Base-by-base conservation (phyloP, 306 rosid genomes). In the Abrus precatorius region DNA sequence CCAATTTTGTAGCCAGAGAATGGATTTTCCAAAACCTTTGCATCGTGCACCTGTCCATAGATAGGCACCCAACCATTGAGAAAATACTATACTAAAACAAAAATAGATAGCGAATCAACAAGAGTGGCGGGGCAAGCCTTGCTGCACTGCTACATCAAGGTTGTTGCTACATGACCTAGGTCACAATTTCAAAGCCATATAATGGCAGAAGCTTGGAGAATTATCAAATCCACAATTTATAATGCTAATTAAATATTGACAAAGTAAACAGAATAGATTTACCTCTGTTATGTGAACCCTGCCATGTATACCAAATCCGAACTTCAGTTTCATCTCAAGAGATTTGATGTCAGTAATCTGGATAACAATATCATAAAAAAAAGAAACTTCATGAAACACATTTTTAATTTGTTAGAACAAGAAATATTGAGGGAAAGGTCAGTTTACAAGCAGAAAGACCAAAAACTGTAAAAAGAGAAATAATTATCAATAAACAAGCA, bases 261-360 rank as follows among this genome's bases (percentile, higher is more conserved):
- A 41, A 29, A 30, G 61, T 49, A 64, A 69, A 77, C 45, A 57
- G 9, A 47, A 38, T 41, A 63, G 53, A 66, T 14, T 60, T 80
- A 93, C 99, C 97, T 93, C 99, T 34, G 97, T 89, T 72, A 95
- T 86, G 78, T 88, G 99, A 86, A 95, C 87, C 79, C 97, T 83
- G 20, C 98, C 99, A 68, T 69, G 90, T 71, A 88, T 82, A 64
- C 96, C 91, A 70, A 79, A 65, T 71, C 98, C 99, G 84, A 95
- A 95, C 88, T 93, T 93, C 82, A 95, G 44, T 69, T 94, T 92
- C 80, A 95, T 87, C 73, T 88, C 97, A 79, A 95, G 92, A 49
- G 90, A 76, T 75, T 82, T 92, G 80, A 95, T 85, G 80, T 88
- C 99, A 71, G 94, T 93, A 79, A 95, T 87, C 99, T 95, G 83